These are phyloP conservation scores for Lathyrus tuberosus DNA, from an alignment of 306 rosid genomes.

Conservation along the genomic window DNA sequence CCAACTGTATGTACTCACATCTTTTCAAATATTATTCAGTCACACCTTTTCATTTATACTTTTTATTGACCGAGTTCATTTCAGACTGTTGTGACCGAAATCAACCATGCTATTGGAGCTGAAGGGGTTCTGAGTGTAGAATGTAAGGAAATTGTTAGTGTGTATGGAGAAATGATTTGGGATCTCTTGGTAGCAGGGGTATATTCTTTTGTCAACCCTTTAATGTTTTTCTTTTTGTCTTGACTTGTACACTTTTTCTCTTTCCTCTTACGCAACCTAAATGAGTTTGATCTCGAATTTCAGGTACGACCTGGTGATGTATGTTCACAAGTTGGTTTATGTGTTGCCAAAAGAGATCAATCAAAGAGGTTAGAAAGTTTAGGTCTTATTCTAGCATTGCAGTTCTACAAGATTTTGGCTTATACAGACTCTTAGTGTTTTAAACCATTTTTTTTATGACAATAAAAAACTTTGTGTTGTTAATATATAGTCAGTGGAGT, in stretches of 20 bases:
- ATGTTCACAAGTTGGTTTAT: slow-evolving; percentile 70
- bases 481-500: too few relatives aligned
- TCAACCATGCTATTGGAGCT: slow-evolving; percentile 93
- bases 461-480: too few relatives aligned
- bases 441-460: too few relatives aligned
- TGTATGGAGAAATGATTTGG: slow-evolving; percentile 85
- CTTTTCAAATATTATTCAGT: slow-evolving; percentile 19
- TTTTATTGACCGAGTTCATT: slow-evolving; percentile 25
- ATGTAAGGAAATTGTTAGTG: slow-evolving; percentile 69
- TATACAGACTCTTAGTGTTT: slow-evolving; percentile 19
- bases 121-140: slow-evolving; percentile 79
- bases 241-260: slow-evolving; percentile 36
- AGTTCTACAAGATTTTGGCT: slow-evolving; percentile 21
- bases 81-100: slow-evolving; percentile 76
- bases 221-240: slow-evolving; percentile 17
- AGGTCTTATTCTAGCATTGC: slow-evolving; percentile 8
- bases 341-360: slow-evolving; percentile 44
- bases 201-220: slow-evolving; percentile 27
- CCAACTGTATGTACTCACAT: slow-evolving; percentile 66
- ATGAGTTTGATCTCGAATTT: slow-evolving; percentile 36
- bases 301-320: slow-evolving; percentile 62
- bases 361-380: slow-evolving; percentile 53
- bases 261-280: slow-evolving; percentile 22
- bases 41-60: slow-evolving; percentile 1
- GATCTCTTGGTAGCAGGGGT: slow-evolving; percentile 77